Percentiles rank a stretch among this genome's conserved stretches.
These are phyloP conservation scores for Aureobasidium subglaciale DNA, from an alignment of 2,329 filamentous ascomycete species.

Conservation along the genomic window DNA sequence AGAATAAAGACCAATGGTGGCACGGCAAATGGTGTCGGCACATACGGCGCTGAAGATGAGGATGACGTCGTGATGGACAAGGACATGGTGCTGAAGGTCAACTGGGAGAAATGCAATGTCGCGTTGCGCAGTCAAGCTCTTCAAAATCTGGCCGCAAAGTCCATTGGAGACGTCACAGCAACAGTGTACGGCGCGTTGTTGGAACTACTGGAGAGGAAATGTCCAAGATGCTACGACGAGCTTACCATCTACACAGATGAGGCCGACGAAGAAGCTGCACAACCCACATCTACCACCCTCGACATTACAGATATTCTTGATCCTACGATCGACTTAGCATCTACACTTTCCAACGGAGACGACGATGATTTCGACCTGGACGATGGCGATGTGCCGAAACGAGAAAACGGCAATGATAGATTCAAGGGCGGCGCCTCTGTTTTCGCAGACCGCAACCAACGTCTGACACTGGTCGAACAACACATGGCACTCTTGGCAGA, in stretches of 20 bases:
- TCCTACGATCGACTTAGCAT: conserved; percentile 33
- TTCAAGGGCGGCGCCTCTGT: conserved; percentile 20
- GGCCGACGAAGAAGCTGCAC: conserved; percentile 34
- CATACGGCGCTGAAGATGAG: conserved; percentile 19
- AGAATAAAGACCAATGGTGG: conserved; percentile 28
- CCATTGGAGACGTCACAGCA: conserved; percentile 66
- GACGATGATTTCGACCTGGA: conserved; percentile 20
- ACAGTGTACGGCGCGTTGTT: conserved; percentile 72
- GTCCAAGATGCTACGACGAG: conserved; percentile 59
- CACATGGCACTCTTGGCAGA: conserved; percentile 68
- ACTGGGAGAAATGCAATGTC: conserved; percentile 77
- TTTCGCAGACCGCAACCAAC: conserved; percentile 31
- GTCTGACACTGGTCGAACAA: conserved; percentile 57
- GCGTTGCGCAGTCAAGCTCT: conserved; percentile 74
- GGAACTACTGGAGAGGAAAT: conserved; percentile 60
- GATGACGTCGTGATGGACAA: conserved; percentile 33
- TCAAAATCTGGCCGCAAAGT: conserved; percentile 61
- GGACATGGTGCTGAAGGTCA: conserved; percentile 68
- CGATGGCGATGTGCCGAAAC: conserved; percentile 27
- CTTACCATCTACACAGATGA: conserved; percentile 33
- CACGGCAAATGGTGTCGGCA: conserved; percentile 24
- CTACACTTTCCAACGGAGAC: conserved; percentile 21
- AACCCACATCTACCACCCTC: conserved; percentile 33
- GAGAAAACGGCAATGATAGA: conserved; percentile 14
- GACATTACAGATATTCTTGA: conserved; percentile 38